These are phyloP conservation scores for Miscanthus lutarioriparius DNA, from an alignment of 176 grass and related monocot species.

Conservation along the genomic window DNA sequence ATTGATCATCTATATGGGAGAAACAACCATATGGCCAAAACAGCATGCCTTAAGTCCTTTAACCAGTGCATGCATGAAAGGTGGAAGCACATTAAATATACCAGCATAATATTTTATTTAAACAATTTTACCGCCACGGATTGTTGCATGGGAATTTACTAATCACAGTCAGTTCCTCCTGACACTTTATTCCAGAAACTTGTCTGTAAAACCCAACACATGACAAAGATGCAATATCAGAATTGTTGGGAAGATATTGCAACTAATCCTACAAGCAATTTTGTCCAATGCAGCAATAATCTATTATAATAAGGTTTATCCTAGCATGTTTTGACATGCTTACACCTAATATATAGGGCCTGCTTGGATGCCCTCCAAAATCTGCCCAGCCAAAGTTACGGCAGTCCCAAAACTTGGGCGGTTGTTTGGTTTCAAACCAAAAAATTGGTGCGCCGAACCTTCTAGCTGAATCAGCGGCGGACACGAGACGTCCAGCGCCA, in stretches of 20 bases:
- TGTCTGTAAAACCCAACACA: background rate
- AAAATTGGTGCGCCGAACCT: too few relatives aligned
- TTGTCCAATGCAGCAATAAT: background rate
- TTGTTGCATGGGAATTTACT: conserved; percentile 14
- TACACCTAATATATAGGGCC: background rate
- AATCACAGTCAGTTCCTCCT: background rate
- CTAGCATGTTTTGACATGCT: conserved; percentile 1
- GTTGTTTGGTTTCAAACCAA: too few relatives aligned
- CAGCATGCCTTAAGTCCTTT: conserved; percentile 2
- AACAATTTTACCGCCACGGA: background rate
- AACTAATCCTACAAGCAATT: background rate
- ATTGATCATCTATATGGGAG: background rate
- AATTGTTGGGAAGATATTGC: background rate
- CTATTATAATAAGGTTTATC: conserved; percentile 14
- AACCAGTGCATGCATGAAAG: background rate
- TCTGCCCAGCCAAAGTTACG: too few relatives aligned
- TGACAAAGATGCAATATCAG: background rate
- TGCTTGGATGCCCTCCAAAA: too few relatives aligned
- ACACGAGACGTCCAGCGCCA: too few relatives aligned
- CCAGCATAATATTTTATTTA: background rate
- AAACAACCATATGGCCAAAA: background rate
- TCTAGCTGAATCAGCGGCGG: too few relatives aligned
- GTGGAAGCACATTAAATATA: background rate
- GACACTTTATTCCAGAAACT: conserved; percentile 14
- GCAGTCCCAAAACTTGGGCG: too few relatives aligned